Conservation (phyloP, 345 rosid species). For the Eucalyptus dawsonii region DNA sequence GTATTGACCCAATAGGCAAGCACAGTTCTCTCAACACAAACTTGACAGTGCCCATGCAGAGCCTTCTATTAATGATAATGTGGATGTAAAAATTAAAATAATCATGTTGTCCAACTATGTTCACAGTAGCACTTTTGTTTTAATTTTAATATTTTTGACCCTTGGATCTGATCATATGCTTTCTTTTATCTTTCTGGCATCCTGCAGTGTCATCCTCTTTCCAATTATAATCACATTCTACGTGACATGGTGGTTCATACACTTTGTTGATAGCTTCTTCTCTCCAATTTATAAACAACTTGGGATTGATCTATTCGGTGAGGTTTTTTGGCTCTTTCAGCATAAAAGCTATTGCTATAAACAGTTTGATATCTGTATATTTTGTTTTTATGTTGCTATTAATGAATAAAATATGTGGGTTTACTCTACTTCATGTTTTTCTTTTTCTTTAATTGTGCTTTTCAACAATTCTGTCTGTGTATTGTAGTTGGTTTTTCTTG, state of each 20-base stretch:
- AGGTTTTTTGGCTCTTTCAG: constrained; percentile 5
- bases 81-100: not conserved
- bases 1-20: not conserved
- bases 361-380: not conserved
- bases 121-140: not conserved
- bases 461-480: not conserved
- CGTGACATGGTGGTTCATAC: constrained; percentile 99
- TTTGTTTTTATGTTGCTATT: not conserved
- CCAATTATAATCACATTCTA: constrained; percentile 96
- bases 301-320: constrained; percentile 88
- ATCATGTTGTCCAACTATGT: not conserved
- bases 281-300: constrained; percentile 92
- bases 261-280: constrained; percentile 96
- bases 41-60: not conserved
- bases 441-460: not conserved
- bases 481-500: not conserved
- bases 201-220: constrained; percentile 87
- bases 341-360: not conserved
- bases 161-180: not conserved
- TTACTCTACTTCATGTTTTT: not conserved
- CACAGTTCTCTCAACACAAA: not conserved
- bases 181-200: not conserved
- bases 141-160: not conserved
- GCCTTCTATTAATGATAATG: not conserved
- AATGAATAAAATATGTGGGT: not conserved